Evolutionary conservation across 176 grass and related monocot species (phyloP).

Genomic region (Eragrostis curvula): DNA sequence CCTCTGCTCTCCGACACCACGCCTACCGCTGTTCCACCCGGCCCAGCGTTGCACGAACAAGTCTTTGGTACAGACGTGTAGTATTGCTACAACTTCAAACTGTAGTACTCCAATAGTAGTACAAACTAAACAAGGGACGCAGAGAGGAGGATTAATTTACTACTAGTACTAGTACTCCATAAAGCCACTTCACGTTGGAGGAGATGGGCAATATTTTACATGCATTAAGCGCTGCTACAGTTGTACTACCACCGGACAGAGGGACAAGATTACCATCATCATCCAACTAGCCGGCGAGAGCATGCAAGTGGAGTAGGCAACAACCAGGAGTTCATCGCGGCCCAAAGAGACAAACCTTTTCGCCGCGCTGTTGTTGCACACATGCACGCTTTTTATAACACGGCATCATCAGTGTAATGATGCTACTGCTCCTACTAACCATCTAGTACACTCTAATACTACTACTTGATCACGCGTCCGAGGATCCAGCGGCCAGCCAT

Average conservation of each 20-base stretch:
- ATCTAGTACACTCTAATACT: slow-evolving; percentile 22
- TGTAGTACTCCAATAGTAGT: no score
- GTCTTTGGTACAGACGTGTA: no score
- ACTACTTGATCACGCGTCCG: slow-evolving; percentile 6
- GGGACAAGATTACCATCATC: background rate
- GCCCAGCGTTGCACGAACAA: background rate
- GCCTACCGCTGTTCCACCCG: background rate
- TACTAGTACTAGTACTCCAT: background rate
- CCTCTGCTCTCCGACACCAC: no score
- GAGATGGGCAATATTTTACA: slow-evolving; percentile 31
- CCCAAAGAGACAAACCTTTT: slow-evolving; percentile 39
- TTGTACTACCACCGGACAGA: no score
- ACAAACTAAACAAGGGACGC: background rate
- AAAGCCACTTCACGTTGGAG: slow-evolving; percentile 17
- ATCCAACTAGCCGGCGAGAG: slow-evolving; percentile 12
- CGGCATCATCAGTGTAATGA: slow-evolving; percentile 17
- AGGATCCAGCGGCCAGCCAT: no score
- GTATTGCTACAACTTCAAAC: no score
- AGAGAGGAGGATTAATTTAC: background rate
- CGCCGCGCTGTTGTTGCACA: no score
- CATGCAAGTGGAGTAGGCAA: no score
- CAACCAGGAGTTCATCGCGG: slow-evolving; percentile 2
- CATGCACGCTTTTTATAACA: slow-evolving; percentile 26
- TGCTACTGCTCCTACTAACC: background rate
- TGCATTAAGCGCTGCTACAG: background rate